phyloP scores from a whole-genome alignment of 768 basidiomycete genomes.

The Myochromella boudieri region DNA sequence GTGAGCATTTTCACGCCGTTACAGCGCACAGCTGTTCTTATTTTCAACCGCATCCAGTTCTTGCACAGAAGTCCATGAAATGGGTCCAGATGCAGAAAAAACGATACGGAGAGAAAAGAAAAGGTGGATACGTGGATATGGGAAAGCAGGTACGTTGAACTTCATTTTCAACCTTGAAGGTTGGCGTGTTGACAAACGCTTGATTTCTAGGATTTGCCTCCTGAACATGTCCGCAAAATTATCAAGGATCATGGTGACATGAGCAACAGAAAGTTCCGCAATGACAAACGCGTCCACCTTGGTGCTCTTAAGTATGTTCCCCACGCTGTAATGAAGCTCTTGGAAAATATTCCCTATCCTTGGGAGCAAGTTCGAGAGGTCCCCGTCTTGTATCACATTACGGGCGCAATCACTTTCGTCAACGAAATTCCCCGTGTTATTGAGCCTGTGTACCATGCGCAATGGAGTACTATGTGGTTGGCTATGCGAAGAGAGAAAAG shows the following conservation, averaged over 20 bases:
- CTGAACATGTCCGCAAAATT: constrained; percentile 98
- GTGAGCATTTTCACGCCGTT: constrained; percentile 26
- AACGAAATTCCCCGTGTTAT: constrained; percentile 97
- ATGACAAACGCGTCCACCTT: constrained; percentile 98
- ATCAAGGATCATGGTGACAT: constrained; percentile 99
- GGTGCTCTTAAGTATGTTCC: constrained; percentile 98
- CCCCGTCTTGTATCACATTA: constrained; percentile 97
- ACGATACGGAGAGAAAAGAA: constrained; percentile 89
- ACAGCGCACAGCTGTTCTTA: constrained; percentile 17
- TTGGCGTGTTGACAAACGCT: constrained; percentile 19
- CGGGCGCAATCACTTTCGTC: constrained; percentile 98
- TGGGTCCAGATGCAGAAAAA: constrained; percentile 94
- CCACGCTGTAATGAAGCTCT: constrained; percentile 97
- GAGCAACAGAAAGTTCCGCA: constrained; percentile 98
- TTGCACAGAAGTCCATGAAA: constrained; percentile 93
- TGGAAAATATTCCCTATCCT: constrained; percentile 97
- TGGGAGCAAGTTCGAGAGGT: constrained; percentile 99
- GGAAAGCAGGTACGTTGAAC: constrained; percentile 72
- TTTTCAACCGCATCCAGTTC: constrained; percentile 36
- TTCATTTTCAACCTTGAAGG: constrained; percentile 2
- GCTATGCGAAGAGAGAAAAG: constrained; percentile 99
- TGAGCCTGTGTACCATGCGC: constrained; percentile 97
- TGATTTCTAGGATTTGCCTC: constrained; percentile 78
- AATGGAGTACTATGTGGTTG: constrained; percentile 99
- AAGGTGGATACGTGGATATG: constrained; percentile 87